Conservation (phyloP, 2,329 filamentous ascomycete species). For the Sporothrix brunneoviolacea region DNA sequence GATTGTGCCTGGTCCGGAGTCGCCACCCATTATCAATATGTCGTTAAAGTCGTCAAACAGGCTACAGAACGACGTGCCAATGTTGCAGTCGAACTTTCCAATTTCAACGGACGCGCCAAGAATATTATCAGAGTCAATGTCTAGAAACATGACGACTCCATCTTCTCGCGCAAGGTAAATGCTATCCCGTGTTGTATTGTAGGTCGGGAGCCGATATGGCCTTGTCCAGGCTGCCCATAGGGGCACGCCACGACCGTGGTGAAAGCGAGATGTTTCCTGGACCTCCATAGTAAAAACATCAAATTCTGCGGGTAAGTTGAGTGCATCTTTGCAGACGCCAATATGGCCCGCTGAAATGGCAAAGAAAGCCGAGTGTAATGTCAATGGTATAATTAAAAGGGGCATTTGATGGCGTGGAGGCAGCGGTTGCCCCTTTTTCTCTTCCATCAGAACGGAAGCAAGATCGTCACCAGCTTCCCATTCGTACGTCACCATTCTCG, state of each 20-base stretch:
- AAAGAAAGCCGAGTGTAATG: slow-evolving; percentile 63
- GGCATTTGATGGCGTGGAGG: slow-evolving; percentile 52
- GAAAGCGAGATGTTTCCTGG: slow-evolving; percentile 36
- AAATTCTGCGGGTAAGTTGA: slow-evolving; percentile 44
- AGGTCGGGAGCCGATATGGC: slow-evolving; percentile 59
- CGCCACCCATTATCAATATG: slow-evolving; percentile 72
- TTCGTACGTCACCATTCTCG: slow-evolving; percentile 52
- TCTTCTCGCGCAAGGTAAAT: slow-evolving; percentile 87
- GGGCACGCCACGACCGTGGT: slow-evolving; percentile 43
- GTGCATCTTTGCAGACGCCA: slow-evolving; percentile 47
- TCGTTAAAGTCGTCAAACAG: slow-evolving; percentile 64
- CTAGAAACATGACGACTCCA: slow-evolving; percentile 67
- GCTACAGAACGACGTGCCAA: slow-evolving; percentile 76
- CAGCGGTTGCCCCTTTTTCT: slow-evolving; percentile 44
- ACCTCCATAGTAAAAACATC: slow-evolving; percentile 36
- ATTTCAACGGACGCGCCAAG: slow-evolving; percentile 51
- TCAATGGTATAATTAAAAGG: slow-evolving; percentile 64
- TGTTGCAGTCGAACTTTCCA: slow-evolving; percentile 63
- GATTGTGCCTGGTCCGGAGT: slow-evolving; percentile 69
- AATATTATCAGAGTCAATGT: slow-evolving; percentile 54
- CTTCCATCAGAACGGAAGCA: slow-evolving; percentile 36
- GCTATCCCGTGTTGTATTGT: slow-evolving; percentile 61
- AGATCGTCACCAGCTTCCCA: slow-evolving; percentile 51
- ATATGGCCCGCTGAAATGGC: slow-evolving; percentile 57
- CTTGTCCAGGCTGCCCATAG: slow-evolving; percentile 83